phyloP scores from a whole-genome alignment of 225 moss, liverwort and hornwort genomes.

The Marchantia polymorpha region DNA sequence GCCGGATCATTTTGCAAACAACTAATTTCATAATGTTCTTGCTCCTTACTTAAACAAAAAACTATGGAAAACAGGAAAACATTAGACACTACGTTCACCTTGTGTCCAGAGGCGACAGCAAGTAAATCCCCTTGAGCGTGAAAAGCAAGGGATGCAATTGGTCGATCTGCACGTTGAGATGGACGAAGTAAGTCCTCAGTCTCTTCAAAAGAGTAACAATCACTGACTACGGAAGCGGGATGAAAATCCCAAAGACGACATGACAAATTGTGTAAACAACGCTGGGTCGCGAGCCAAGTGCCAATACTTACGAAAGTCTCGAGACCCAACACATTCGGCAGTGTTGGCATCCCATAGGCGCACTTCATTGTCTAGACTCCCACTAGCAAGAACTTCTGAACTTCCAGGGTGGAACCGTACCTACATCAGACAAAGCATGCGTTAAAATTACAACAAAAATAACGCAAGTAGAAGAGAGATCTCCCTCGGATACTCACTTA shows the following conservation, averaged over 20 bases:
- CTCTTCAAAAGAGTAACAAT: background rate
- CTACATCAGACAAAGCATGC: slow-evolving; percentile 29
- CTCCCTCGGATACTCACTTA: background rate
- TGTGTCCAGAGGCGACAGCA: slow-evolving; percentile 97
- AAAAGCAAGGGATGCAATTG: slow-evolving; percentile 96
- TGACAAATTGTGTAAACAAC: background rate
- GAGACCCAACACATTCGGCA: slow-evolving; percentile 92
- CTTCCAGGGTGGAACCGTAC: slow-evolving; percentile 96
- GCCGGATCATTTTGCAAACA: no score
- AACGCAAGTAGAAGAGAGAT: background rate
- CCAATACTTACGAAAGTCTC: slow-evolving; percentile 69
- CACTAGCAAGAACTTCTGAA: slow-evolving; percentile 99
- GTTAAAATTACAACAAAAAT: background rate
- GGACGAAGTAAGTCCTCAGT: background rate
- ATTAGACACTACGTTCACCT: slow-evolving; percentile 46
- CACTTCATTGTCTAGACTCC: slow-evolving; percentile 99
- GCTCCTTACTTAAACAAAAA: background rate
- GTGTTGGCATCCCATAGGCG: slow-evolving; percentile 98
- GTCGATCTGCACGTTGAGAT: slow-evolving; percentile 60
- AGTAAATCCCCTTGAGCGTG: slow-evolving; percentile 98
- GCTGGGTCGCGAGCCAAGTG: background rate
- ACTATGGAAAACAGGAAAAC: background rate
- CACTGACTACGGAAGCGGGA: background rate
- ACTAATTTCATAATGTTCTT: background rate
- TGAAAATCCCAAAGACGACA: background rate